phyloP scores from a whole-genome alignment of 2,329 filamentous ascomycete genomes.

The Beauveria asiatica region DNA sequence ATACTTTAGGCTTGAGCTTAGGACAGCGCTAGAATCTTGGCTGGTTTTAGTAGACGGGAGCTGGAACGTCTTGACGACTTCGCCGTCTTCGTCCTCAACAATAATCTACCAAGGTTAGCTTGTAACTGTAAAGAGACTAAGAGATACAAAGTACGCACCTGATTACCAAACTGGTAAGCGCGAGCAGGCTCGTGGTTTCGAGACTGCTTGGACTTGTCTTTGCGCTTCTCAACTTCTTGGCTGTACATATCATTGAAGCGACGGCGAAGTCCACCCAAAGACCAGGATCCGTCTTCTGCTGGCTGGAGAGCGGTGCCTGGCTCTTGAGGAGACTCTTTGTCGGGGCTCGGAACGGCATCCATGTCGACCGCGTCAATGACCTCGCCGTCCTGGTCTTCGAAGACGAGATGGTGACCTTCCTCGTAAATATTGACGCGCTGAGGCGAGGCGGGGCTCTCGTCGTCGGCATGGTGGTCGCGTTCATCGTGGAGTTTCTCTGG shows the following conservation, averaged over 20 bases:
- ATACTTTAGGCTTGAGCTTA: constrained; percentile 42
- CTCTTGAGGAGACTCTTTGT: constrained; percentile 11
- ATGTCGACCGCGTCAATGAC: constrained; percentile 54
- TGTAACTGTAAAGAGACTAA: not conserved
- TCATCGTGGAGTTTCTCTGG: constrained; percentile 15
- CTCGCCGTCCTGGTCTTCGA: constrained; percentile 82
- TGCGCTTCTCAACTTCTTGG: constrained; percentile 54
- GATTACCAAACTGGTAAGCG: constrained; percentile 80
- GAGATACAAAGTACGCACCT: constrained; percentile 34
- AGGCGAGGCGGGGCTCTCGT: constrained; percentile 8
- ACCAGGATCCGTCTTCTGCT: constrained; percentile 21
- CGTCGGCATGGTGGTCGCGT: constrained; percentile 11
- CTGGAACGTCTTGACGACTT: constrained; percentile 79
- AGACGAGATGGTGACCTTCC: constrained; percentile 69
- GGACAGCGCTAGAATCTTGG: constrained; percentile 29
- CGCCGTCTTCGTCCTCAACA: constrained; percentile 77
- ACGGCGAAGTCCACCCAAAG: constrained; percentile 36
- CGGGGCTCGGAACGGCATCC: constrained; percentile 4
- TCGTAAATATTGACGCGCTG: constrained; percentile 60
- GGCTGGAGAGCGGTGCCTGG: not conserved
- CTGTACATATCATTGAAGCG: constrained; percentile 44
- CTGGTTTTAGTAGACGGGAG: constrained; percentile 49
- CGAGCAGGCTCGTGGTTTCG: constrained; percentile 63
- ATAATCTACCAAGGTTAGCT: constrained; percentile 54
- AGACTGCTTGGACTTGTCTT: constrained; percentile 46